Base-by-base conservation (phyloP, 371 early-diverging fungal species). In the Mucor sp. region DNA sequence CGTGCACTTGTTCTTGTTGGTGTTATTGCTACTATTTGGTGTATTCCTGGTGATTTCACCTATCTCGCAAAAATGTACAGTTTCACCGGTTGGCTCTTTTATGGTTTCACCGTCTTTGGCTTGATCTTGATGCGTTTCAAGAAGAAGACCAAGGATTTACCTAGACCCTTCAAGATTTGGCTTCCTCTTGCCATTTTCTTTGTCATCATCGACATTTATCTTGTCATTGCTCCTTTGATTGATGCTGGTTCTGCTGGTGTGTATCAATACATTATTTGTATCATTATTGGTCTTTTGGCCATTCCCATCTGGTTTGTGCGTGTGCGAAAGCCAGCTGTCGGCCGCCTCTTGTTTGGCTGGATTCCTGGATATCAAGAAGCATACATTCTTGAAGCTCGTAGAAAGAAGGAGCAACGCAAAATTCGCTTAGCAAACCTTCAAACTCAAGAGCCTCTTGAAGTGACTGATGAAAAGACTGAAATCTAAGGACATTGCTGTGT, bases 31-130 rank as follows among this genome's bases (percentile, higher is more conserved):
- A 79, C 76, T 4, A 74, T 79, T 27, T 79, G 79, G 79, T 72
- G 70, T 67, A 66, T 76, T 57, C 79, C 79, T 33, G 87, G 87
- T 44, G 68, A 75, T 53, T 89, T 84, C 62, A 81, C 77, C 3
- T 78, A 80, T 25, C 74, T 89, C 7, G 87, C 87, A 28, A 87
- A 77, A 25, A 80, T 89, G 68, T 89, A 85, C 70, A 84, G 85
- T 57, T 83, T 85, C 58, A 80, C 79, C 28, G 74, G 80, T n/a
- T 89, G 87, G 87, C 41, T 79, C 15, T 89, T 86, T 66, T 89
- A 89, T 71, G 75, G 86, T 27, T 63, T 76, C 44, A 67, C 76
- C 27, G 66, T 79, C 37, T 37, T 68, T 68, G 79, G 76, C 23
- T 61, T 79, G 33, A 68, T 79, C 6, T 19, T 70, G 17, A 79